Percentiles rank a stretch among this genome's conserved stretches.
Evolutionary conservation across 306 rosid genomes (phyloP).

Genomic region (Citrullus amarus): DNA sequence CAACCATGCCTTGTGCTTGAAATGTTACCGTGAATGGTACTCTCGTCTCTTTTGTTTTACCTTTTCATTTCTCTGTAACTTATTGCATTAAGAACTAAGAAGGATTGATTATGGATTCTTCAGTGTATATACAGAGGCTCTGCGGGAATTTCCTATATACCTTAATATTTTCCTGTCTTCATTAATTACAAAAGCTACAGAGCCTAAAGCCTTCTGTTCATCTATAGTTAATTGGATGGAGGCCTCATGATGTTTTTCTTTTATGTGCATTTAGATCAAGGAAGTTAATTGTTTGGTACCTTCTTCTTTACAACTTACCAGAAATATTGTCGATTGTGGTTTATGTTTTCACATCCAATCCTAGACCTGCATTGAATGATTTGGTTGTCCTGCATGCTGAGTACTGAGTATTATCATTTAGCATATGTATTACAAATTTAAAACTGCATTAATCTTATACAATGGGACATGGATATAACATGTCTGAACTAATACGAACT

Average conservation of each 20-base stretch:
- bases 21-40: conserved; percentile 94
- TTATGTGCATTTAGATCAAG: not conserved
- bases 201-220: not conserved
- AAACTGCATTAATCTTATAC: not conserved
- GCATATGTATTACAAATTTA: not conserved
- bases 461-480: not conserved
- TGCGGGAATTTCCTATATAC: not conserved
- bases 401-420: not conserved
- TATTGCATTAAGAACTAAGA: not conserved
- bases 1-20: conserved; percentile 85
- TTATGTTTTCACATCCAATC: not conserved
- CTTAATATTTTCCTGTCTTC: not conserved
- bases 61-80: not conserved
- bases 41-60: conserved; percentile 11
- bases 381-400: not conserved
- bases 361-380: not conserved
- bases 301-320: not conserved
- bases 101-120: not conserved
- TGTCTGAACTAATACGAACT: not conserved
- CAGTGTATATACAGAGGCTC: not conserved
- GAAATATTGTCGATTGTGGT: not conserved
- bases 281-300: not conserved
- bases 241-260: not conserved
- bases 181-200: not conserved
- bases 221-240: not conserved